phyloP scores from a whole-genome alignment of 441 rosid species.

The Populus hybrid region DNA sequence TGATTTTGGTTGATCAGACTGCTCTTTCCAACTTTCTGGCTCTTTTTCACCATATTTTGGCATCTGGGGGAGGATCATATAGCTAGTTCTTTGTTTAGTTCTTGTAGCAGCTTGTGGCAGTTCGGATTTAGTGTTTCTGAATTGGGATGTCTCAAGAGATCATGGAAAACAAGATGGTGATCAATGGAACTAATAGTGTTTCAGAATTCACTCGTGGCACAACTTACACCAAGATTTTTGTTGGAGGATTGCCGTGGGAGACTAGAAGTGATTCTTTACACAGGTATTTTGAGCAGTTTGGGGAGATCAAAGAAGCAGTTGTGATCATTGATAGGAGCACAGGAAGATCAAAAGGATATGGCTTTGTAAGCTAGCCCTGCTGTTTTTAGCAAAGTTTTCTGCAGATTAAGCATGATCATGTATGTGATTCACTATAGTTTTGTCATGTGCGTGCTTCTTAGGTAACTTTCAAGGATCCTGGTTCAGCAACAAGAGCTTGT shows the following conservation, averaged over 20 bases:
- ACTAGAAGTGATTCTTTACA: constrained; percentile 51
- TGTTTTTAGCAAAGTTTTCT: constrained; percentile 38
- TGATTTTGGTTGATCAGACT: background rate
- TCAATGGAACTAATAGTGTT: background rate
- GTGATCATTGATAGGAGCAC: constrained; percentile 61
- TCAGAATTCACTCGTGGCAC: constrained; percentile 27
- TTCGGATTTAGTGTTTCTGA: background rate
- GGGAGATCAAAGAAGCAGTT: constrained; percentile 66
- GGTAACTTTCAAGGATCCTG: constrained; percentile 24
- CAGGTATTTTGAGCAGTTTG: constrained; percentile 56
- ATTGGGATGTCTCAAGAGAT: background rate
- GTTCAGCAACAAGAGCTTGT: constrained; percentile 46
- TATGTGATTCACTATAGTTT: background rate
- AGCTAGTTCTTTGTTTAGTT: background rate
- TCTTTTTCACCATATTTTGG: background rate
- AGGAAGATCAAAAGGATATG: constrained; percentile 72
- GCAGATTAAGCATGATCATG: background rate
- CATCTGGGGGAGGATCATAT: background rate
- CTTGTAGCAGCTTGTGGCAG: background rate
- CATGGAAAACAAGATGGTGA: background rate
- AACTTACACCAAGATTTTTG: constrained; percentile 60
- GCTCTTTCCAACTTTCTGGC: too few species aligned
- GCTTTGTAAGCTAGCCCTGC: constrained; percentile 41
- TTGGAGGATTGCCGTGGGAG: constrained; percentile 79
- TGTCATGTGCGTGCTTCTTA: background rate